Base-by-base conservation (phyloP, 73 alveolate species). In the Paramecium pentaurelia region DNA sequence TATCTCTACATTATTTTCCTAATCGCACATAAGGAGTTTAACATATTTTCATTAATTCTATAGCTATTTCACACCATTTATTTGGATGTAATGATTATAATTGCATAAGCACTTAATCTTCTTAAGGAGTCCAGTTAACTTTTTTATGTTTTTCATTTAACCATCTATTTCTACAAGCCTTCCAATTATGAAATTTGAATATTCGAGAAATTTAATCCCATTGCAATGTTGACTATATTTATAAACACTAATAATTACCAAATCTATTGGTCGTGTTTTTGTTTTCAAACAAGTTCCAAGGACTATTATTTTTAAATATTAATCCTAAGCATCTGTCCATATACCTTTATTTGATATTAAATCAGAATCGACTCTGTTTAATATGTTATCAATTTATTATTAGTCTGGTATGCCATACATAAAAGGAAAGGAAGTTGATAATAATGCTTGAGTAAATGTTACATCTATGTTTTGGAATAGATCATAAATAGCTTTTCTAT, bases 1-100 rank as follows among this genome's bases (percentile, higher is more conserved):
- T 80, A 22, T 80, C 91, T 80, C 91, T 14, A 25, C 91, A 80
- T 25, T 80, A 80, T 47, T 80, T 80, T 40, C 91, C 91, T 44
- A n/a, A 47, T 80, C 91, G 45, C 9, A 80, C 54, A 25, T 80
- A 80, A 1, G 91, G 73, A n/a, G 91, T 80, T 44, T 49, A 11
- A 44, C 91, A 80, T 16, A 45, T 80, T 47, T 47, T 80, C 91
- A 80, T 80, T 45, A 80, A 47, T 45, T 80, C 71, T 49, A 47
- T 44, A 8, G 91, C 91, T 27, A 80, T 80, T 25, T 80, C 91
- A 44, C 91, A 80, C 91, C 91, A 80, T 8, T 36, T 22, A 18
- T 80, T 80, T 80, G 91, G 91, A 47, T 32, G 42, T 80, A 32
- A 32, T 40, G 47, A n/a, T 80, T 80, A 18, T 14, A 80, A 42